Conservation (phyloP, 352 stramenopile genomes). For the Phytophthora idaei region DNA sequence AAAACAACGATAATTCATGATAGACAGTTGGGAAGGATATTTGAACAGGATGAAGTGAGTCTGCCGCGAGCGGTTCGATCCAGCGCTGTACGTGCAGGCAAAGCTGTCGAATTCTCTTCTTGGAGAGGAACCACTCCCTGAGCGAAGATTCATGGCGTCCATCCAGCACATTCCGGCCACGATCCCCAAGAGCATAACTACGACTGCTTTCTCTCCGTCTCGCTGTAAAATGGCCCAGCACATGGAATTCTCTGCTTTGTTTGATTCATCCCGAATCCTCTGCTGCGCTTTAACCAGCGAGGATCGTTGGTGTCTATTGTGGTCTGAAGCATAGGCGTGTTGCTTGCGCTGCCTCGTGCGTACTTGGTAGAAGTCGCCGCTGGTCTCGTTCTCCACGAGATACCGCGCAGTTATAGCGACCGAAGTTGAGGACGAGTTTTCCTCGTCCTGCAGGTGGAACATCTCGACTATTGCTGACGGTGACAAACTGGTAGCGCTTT, state of each 20-base stretch:
- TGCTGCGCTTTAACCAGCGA: slow-evolving; percentile 22
- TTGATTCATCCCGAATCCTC: slow-evolving; percentile 5
- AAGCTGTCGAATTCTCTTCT: slow-evolving; percentile 29
- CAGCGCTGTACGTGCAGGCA: slow-evolving; percentile 59
- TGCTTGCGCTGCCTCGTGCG: slow-evolving; percentile 18
- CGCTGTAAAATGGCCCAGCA: slow-evolving; percentile 26
- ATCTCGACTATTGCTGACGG: slow-evolving; percentile 35
- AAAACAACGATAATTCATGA: not conserved
- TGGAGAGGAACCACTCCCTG: slow-evolving; percentile 5
- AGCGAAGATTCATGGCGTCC: slow-evolving; percentile 59
- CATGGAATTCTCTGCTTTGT: slow-evolving; percentile 11
- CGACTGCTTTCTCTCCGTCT: slow-evolving; percentile 48
- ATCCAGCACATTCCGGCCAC: slow-evolving; percentile 69
- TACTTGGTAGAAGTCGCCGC: slow-evolving; percentile 68
- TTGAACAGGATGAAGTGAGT: slow-evolving; percentile 75
- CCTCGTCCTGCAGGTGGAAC: slow-evolving; percentile 29
- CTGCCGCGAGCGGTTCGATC: slow-evolving; percentile 56
- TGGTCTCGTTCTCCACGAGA: slow-evolving; percentile 63
- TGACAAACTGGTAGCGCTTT: slow-evolving; percentile 21
- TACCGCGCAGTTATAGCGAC: slow-evolving; percentile 29
- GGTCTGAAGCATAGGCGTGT: not conserved
- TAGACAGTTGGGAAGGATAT: slow-evolving; percentile 60
- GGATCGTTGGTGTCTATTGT: slow-evolving; percentile 9
- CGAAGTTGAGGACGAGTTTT: slow-evolving; percentile 5
- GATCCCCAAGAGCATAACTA: slow-evolving; percentile 59